Evolutionary conservation across 495 filamentous ascomycete genomes (phyloP), one percentile per base, ranked within the genome.

Genomic region (Pseudoneurospora amorphoporcata): DNA sequence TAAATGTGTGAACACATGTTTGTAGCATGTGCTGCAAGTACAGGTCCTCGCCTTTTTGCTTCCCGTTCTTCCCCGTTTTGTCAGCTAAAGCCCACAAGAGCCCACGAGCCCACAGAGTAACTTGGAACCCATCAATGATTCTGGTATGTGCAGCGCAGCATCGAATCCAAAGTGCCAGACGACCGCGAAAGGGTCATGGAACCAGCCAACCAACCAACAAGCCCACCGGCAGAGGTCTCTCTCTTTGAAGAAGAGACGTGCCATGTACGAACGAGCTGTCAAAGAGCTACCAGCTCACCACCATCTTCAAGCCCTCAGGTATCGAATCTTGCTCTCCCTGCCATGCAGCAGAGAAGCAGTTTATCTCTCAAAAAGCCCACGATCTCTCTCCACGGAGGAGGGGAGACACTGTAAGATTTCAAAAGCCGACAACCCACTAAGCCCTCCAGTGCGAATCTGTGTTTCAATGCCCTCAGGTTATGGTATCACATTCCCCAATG

Each of bases 361-460:
- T 76, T 79, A 77, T 79, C 82, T 82, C 81, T 84, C 83, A 84
- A 84, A 58, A 58, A 83, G 83, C 80, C 82, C 84, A 84, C 82
- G 73, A 78, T 80, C 47, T 58, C 78, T 23, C 23, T 23, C 82
- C 79, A 72, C 10, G 3, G 74, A 32, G 77, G 23, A 23, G 77
- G n/a, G n/a, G n/a, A 74, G 78, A 75, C 72, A 72, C 71, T 74
- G 68, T 75, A 81, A 80, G 77, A 77, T 80, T 78, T 83, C 80
- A 76, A 81, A 84, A 84, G 82, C 84, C 84, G 79, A 85, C 84
- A 78, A 85, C 84, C 84, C 77, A 83, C 81, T 58, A 84, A 85
- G 82, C 83, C 82, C 81, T 82, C 80, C 75, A 79, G 76, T 79
- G 75, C 76, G 79, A 77, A 73, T 75, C 69, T 73, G 69, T 41